phyloP scores from a whole-genome alignment of 2,329 filamentous ascomycete species.

The Aspergillus sergii region DNA sequence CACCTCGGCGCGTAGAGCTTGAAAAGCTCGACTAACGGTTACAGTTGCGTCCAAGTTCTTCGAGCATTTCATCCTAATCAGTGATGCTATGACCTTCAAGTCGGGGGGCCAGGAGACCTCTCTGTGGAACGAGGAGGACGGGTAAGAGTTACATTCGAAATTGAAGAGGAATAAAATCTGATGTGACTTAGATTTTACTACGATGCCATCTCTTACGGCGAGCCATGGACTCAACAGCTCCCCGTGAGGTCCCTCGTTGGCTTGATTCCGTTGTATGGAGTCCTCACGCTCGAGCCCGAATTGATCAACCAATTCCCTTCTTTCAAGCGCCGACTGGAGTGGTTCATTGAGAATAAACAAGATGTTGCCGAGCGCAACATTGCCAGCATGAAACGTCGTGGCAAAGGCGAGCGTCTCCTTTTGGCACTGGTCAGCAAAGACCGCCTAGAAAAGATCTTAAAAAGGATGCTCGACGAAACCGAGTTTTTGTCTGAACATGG shows the following conservation, averaged over 20 bases:
- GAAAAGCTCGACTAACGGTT: background rate
- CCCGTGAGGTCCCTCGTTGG: conserved; percentile 91
- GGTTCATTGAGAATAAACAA: conserved; percentile 87
- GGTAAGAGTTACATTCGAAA: conserved; percentile 27
- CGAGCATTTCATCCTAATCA: conserved; percentile 97
- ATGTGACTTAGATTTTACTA: conserved; percentile 76
- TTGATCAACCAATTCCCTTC: conserved; percentile 87
- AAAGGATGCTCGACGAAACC: conserved; percentile 89
- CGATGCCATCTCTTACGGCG: conserved; percentile 94
- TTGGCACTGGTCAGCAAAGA: conserved; percentile 91
- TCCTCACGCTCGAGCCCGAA: conserved; percentile 89
- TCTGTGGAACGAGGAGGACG: conserved; percentile 94
- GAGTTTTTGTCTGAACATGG: conserved; percentile 91
- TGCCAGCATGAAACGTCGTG: conserved; percentile 85
- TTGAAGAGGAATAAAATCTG: conserved; percentile 7
- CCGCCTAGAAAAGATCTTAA: conserved; percentile 83
- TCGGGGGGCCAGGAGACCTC: conserved; percentile 73
- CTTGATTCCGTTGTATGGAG: conserved; percentile 89
- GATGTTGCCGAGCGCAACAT: conserved; percentile 93
- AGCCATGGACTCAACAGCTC: conserved; percentile 89
- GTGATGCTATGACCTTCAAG: conserved; percentile 93
- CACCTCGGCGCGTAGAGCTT: background rate
- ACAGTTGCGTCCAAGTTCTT: conserved; percentile 94
- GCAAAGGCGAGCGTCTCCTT: conserved; percentile 85
- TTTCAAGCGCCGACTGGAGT: conserved; percentile 90